A percentile compares a stretch with the other conserved stretches of the same genome.
These are phyloP conservation scores for Phialophora tarda DNA, from an alignment of 2,329 filamentous ascomycete genomes.

Conservation along the genomic window DNA sequence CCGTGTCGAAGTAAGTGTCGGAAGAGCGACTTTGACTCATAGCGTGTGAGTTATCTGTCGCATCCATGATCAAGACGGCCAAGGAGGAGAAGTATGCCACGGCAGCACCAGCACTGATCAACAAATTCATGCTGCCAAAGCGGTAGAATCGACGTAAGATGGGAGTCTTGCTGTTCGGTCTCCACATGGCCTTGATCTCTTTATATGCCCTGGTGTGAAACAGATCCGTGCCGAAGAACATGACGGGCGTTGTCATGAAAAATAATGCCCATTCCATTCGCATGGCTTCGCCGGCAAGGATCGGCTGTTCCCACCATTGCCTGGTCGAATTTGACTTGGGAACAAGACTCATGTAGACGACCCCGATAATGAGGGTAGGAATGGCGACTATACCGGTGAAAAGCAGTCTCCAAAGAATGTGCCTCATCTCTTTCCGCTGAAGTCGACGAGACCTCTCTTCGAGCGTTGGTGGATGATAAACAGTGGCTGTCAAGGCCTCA, in stretches of 20 bases:
- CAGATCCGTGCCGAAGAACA: constrained; percentile 82
- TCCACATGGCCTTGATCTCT: constrained; percentile 79
- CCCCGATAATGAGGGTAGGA: constrained; percentile 84
- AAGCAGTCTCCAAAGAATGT: constrained; percentile 71
- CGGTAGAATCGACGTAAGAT: constrained; percentile 78
- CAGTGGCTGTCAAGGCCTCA: constrained; percentile 66
- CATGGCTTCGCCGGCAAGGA: constrained; percentile 72
- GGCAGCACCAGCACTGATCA: constrained; percentile 85
- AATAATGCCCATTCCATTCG: constrained; percentile 80
- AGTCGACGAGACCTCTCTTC: constrained; percentile 80
- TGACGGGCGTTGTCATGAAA: constrained; percentile 81
- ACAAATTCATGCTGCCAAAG: constrained; percentile 97
- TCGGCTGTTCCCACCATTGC: constrained; percentile 71
- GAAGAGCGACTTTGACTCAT: constrained; percentile 27
- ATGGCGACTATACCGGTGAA: constrained; percentile 73
- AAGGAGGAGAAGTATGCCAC: constrained; percentile 87
- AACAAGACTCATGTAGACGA: constrained; percentile 88
- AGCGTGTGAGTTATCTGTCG: constrained; percentile 44
- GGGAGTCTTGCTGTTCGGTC: constrained; percentile 73
- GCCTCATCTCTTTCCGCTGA: constrained; percentile 70
- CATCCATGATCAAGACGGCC: constrained; percentile 72
- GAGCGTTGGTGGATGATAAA: constrained; percentile 80
- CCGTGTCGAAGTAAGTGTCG: constrained; percentile 80
- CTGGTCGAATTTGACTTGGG: constrained; percentile 63
- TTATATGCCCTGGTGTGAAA: constrained; percentile 82